Percentiles rank a stretch among this genome's conserved stretches.
These are phyloP conservation scores for Ulvella scutata DNA, from an alignment of 139 green algal species.

Conservation along the genomic window DNA sequence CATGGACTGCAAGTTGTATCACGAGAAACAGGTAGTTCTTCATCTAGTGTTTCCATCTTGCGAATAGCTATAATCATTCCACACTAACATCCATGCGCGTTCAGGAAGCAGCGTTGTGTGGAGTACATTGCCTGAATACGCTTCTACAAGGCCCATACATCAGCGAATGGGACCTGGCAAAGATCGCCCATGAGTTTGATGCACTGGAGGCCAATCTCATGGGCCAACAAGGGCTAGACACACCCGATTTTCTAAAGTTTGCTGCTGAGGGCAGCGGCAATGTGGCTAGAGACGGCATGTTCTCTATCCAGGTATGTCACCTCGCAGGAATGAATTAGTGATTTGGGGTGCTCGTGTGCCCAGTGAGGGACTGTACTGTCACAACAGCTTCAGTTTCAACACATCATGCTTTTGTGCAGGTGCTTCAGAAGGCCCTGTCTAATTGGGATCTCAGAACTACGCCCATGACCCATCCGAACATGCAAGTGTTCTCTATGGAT, in stretches of 20 bases:
- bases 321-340: not conserved
- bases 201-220: slow-evolving; percentile 46
- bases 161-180: slow-evolving; percentile 22
- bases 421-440: slow-evolving; percentile 38
- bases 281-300: slow-evolving; percentile 62
- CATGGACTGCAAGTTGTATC: slow-evolving; percentile 31
- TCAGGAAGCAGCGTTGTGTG: slow-evolving; percentile 51
- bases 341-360: no score
- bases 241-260: slow-evolving; percentile 24
- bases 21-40: slow-evolving; percentile 37
- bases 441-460: not conserved
- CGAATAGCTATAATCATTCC: no score
- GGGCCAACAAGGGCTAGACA: slow-evolving; percentile 27
- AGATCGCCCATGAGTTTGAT: slow-evolving; percentile 67
- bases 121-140: slow-evolving; percentile 66
- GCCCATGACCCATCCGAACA: not conserved
- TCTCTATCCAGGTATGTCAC: slow-evolving; percentile 48
- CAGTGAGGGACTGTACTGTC: not conserved
- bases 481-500: not conserved
- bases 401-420: slow-evolving; percentile 14
- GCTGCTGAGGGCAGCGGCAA: slow-evolving; percentile 45
- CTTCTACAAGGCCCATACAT: slow-evolving; percentile 66
- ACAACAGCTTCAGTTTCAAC: not conserved
- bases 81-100: no score
- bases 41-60: no score